Evolutionary conservation across 305 asterid genomes (phyloP).

Genomic region (Rubia occidens): DNA sequence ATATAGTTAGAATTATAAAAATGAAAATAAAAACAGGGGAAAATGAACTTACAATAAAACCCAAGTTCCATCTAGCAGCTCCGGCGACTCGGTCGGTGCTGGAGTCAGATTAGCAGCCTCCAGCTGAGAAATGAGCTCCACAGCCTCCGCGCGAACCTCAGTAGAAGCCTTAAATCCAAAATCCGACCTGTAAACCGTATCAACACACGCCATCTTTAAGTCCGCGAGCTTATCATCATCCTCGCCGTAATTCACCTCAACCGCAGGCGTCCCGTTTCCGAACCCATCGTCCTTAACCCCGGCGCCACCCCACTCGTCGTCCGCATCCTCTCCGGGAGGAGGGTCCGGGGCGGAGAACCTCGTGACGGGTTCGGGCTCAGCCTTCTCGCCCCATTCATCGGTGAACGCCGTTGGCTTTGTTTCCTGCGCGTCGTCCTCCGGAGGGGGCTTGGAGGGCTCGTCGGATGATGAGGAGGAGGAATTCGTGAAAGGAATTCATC

Average conservation of each 20-base stretch:
- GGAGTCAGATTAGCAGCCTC: slow-evolving; percentile 78
- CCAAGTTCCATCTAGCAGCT: slow-evolving; percentile 86
- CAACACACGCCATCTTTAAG: slow-evolving; percentile 66
- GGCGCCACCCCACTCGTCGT: slow-evolving; percentile 57
- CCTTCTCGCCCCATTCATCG: slow-evolving; percentile 84
- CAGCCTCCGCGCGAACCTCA: slow-evolving; percentile 71
- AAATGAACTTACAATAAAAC: slow-evolving; percentile 56
- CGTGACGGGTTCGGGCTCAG: slow-evolving; percentile 41
- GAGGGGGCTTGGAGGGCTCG: slow-evolving; percentile 15
- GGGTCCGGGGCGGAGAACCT: slow-evolving; percentile 54
- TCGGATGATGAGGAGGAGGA: slow-evolving; percentile 7
- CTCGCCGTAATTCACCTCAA: slow-evolving; percentile 23
- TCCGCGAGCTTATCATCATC: slow-evolving; percentile 44
- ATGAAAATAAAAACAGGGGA: not conserved
- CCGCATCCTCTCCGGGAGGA: slow-evolving; percentile 49
- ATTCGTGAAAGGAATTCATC: no score
- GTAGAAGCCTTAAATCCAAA: slow-evolving; percentile 66
- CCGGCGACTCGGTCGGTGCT: slow-evolving; percentile 56
- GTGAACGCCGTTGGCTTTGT: slow-evolving; percentile 23
- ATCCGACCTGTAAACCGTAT: slow-evolving; percentile 74
- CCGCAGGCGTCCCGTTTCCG: slow-evolving; percentile 42
- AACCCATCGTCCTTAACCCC: slow-evolving; percentile 22
- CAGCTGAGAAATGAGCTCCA: slow-evolving; percentile 69
- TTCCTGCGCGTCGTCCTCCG: slow-evolving; percentile 7
- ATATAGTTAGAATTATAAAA: not conserved